These are phyloP conservation scores for Metschnikowia lunata DNA, from an alignment of 805 yeast species.

Conservation along the genomic window DNA sequence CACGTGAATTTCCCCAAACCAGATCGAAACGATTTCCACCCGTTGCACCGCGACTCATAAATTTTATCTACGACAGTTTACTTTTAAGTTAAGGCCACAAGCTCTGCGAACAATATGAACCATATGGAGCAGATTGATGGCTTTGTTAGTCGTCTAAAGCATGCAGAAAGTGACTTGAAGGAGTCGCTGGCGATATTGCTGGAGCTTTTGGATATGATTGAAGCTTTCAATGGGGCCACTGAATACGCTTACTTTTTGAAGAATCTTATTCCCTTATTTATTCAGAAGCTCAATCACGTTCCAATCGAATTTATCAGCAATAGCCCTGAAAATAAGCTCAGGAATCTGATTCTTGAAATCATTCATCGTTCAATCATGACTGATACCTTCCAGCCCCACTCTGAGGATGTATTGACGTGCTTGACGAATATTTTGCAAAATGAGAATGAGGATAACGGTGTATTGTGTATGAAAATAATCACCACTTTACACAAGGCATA, in stretches of 20 bases:
- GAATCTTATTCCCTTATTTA: constrained; percentile 64
- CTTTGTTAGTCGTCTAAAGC: constrained; percentile 61
- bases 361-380: constrained; percentile 78
- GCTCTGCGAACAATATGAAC: constrained; percentile 28
- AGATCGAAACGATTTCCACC: constrained; percentile 6
- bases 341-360: constrained; percentile 73
- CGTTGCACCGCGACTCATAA: constrained; percentile 7
- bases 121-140: constrained; percentile 58
- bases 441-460: constrained; percentile 96
- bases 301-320: constrained; percentile 67
- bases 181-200: constrained; percentile 65
- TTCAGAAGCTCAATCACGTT: constrained; percentile 56
- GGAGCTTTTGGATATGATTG: constrained; percentile 83
- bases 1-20: constrained; percentile 20
- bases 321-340: constrained; percentile 71
- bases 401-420: constrained; percentile 53
- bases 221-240: constrained; percentile 71
- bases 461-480: constrained; percentile 79
- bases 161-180: constrained; percentile 49
- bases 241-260: constrained; percentile 78
- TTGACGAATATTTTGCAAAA: constrained; percentile 56
- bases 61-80: constrained; percentile 4
- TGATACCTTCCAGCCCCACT: constrained; percentile 72
- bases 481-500: constrained; percentile 84
- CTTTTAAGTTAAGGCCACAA: background rate